Base-by-base conservation (phyloP, 2,329 filamentous ascomycete species). In the Cadophora sp. region DNA sequence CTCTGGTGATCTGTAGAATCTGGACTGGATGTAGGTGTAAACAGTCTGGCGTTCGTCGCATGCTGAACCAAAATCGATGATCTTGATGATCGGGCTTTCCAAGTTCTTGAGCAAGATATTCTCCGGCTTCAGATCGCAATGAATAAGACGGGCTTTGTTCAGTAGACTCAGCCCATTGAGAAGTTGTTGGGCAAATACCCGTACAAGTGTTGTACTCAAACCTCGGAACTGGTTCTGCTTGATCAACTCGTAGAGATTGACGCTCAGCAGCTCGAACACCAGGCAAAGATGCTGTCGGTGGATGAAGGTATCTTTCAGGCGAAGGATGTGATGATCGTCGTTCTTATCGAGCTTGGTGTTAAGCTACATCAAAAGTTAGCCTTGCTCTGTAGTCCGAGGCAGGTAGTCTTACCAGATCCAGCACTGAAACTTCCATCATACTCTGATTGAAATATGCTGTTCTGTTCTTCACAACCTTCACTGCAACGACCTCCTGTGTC, bases 401-500 rank as follows among this genome's bases (percentile, higher is more conserved):
- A 64, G 14, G 27, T 55, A 16, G 62, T 73, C 87, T 66, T 84
- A 96, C 93, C 84, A 99, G 78, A 80, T 99, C 96, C 66, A 99
- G 84, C 27, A 99, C 96, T 1, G 96, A 99, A 39, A 99, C 96
- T 78, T 99, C 96, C 96, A 99, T 99, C 96, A 99, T 99, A 80
- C 96, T 98, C 80, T 99, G 96, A 78, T 99, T 99, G 83, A 99
- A 99, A 80, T 99, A 99, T 45, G 96, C 96, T 1, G 96, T 99
- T 75, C 95, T 90, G 80, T 99, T 99, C 82, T 99, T 99, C 82
- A 99, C 96, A 64, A 99, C 96, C 81, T 99, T 99, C 73, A 99
- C 96, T 3, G 96, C 96, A 53, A 99, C 96, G 47, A 99, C 96
- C 80, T 99, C 96, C 79, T 97, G 94, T 0, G 96, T 98, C 82